These are phyloP conservation scores for Ligustrum vulgare DNA, from an alignment of 257 asterid species.

Conservation along the genomic window DNA sequence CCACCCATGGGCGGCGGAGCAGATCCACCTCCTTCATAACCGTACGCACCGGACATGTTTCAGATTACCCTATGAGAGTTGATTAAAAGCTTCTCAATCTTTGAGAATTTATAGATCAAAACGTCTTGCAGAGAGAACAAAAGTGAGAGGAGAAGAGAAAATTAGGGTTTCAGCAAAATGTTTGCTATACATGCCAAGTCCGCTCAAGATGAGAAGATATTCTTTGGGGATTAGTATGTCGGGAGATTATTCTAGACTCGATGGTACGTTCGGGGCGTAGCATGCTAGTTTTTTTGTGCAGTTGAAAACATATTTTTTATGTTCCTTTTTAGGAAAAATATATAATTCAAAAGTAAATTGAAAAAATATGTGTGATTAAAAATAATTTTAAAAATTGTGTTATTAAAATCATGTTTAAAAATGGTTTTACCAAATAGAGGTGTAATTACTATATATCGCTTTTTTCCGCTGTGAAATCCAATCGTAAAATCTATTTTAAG, in stretches of 20 bases:
- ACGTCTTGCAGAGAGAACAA: neutral
- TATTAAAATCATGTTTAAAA: too few species aligned
- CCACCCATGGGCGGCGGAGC: slow-evolving; percentile 55
- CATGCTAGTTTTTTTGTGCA: too few species aligned
- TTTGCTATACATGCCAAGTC: neutral
- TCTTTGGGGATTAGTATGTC: slow-evolving; percentile 1
- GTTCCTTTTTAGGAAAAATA: too few species aligned
- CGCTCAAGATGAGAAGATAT: neutral
- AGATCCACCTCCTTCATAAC: slow-evolving; percentile 82
- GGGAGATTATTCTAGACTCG: neutral
- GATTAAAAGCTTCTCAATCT: neutral
- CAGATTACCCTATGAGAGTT: neutral
- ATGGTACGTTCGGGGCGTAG: neutral
- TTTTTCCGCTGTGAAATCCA: too few species aligned
- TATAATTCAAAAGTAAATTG: too few species aligned
- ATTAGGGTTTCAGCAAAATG: neutral
- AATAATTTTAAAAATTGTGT: too few species aligned
- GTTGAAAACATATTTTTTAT: too few species aligned
- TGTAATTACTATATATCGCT: too few species aligned
- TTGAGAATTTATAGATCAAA: neutral
- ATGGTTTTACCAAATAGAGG: too few species aligned
- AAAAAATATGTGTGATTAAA: too few species aligned
- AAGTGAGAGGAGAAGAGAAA: neutral
- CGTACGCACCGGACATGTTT: slow-evolving; percentile 43
- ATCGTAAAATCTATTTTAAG: too few species aligned